phyloP scores from a whole-genome alignment of 352 stramenopile species.

The Nothophytophthora sp. region DNA sequence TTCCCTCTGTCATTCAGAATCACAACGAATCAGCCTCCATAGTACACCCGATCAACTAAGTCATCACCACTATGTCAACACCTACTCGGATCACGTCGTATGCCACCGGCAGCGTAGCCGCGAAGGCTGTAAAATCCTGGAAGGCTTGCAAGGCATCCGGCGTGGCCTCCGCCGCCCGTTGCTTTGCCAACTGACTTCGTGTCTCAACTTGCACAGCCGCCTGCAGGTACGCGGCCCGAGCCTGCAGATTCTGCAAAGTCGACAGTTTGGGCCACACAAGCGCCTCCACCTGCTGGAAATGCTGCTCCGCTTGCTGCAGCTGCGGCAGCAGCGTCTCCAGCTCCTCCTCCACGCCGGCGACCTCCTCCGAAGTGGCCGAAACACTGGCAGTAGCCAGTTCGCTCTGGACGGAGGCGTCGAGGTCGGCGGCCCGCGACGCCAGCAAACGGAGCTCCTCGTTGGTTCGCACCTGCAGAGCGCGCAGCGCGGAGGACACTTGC shows the following conservation, averaged over 20 bases:
- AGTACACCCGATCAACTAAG: constrained; percentile 3
- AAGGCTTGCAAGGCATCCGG: constrained; percentile 48
- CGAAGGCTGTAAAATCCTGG: constrained; percentile 33
- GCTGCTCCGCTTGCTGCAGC: constrained; percentile 31
- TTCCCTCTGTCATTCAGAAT: constrained; percentile 31
- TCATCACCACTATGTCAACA: not conserved
- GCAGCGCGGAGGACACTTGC: constrained; percentile 12
- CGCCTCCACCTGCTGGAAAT: constrained; percentile 49
- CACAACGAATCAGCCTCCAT: not conserved
- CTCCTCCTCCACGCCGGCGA: constrained; percentile 9
- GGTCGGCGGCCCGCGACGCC: not conserved
- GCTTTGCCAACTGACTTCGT: constrained; percentile 44
- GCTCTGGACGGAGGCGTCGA: not conserved
- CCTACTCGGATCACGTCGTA: constrained; percentile 51
- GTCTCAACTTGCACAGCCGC: constrained; percentile 54
- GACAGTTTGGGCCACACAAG: constrained; percentile 33
- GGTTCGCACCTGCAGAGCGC: constrained; percentile 7
- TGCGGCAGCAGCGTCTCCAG: constrained; percentile 16
- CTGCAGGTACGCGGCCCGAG: constrained; percentile 45
- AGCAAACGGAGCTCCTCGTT: not conserved
- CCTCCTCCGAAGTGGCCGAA: too few species aligned
- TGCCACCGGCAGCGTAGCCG: constrained; percentile 36
- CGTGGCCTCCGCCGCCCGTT: constrained; percentile 40
- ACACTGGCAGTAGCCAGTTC: not conserved
- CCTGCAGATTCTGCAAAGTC: constrained; percentile 37